Evolutionary conservation across 768 basidiomycete genomes (phyloP).

Genomic region (Pleurotus sapidus): DNA sequence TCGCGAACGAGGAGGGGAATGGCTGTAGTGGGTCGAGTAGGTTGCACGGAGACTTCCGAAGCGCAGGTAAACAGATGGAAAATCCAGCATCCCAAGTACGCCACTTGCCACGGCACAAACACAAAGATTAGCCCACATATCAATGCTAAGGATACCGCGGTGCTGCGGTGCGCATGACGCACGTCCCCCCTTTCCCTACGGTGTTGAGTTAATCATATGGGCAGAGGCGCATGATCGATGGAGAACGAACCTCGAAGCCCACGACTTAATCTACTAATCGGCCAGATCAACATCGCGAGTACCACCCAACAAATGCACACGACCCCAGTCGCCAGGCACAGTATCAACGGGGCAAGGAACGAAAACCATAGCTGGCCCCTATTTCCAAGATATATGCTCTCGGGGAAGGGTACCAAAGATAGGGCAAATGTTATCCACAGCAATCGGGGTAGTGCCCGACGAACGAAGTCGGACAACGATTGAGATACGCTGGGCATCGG

Average conservation of each 20-base stretch:
- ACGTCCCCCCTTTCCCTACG: constrained; percentile 22
- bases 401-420: constrained; percentile 56
- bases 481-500: constrained; percentile 44
- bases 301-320: constrained; percentile 61
- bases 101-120: constrained; percentile 90
- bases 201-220: too few relatives aligned
- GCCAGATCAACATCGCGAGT: constrained; percentile 45
- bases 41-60: constrained; percentile 19
- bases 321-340: constrained; percentile 62
- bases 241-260: neutral
- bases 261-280: constrained; percentile 27
- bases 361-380: constrained; percentile 45
- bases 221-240: constrained; percentile 17
- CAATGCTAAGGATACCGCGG: constrained; percentile 54
- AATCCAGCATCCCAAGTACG: constrained; percentile 81
- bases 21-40: constrained; percentile 11
- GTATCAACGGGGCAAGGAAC: constrained; percentile 51
- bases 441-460: constrained; percentile 35
- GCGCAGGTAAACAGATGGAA: constrained; percentile 72
- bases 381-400: constrained; percentile 58
- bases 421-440: constrained; percentile 39
- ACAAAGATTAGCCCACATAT: constrained; percentile 67
- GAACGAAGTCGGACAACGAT: constrained; percentile 45
- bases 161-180: constrained; percentile 39
- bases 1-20: constrained; percentile 18